Conservation (phyloP, 768 basidiomycete genomes). For the Termitomyces sp. region DNA sequence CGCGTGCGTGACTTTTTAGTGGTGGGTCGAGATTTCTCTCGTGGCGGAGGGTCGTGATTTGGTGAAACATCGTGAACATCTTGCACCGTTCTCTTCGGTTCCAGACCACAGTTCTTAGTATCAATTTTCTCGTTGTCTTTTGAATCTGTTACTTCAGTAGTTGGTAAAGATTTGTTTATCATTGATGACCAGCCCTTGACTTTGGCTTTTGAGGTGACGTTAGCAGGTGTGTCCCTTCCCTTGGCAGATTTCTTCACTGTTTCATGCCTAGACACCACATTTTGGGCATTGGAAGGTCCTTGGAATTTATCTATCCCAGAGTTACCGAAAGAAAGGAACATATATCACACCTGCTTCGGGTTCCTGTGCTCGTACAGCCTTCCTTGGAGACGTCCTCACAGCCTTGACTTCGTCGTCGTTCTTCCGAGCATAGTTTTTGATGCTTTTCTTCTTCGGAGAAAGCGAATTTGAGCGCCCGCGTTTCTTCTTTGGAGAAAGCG, state of each 20-base stretch:
- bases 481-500: slow-evolving; percentile 22
- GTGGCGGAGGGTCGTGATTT: not conserved
- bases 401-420: not conserved
- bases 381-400: slow-evolving; percentile 12
- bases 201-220: not conserved
- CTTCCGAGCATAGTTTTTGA: not conserved
- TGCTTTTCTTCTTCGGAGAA: slow-evolving; percentile 20
- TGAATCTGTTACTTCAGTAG: not conserved
- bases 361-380: slow-evolving; percentile 5
- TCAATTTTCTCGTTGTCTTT: not conserved
- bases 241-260: not conserved
- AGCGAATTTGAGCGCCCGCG: slow-evolving; percentile 21
- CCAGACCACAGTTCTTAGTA: slow-evolving; percentile 14
- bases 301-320: not conserved
- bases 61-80: not conserved
- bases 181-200: slow-evolving; percentile 6
- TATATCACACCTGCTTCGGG: slow-evolving; percentile 6
- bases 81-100: slow-evolving; percentile 4
- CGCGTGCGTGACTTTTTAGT: slow-evolving; percentile 1
- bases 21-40: not conserved
- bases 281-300: slow-evolving; percentile 2
- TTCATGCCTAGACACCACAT: not conserved
- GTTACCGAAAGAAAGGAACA: not conserved
- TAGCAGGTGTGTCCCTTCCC: not conserved
- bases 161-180: not conserved